Evolutionary conservation across 2,329 filamentous ascomycete species (phyloP), one percentile per base, ranked within the genome.

Genomic region (Pseudocercospora vitis): DNA sequence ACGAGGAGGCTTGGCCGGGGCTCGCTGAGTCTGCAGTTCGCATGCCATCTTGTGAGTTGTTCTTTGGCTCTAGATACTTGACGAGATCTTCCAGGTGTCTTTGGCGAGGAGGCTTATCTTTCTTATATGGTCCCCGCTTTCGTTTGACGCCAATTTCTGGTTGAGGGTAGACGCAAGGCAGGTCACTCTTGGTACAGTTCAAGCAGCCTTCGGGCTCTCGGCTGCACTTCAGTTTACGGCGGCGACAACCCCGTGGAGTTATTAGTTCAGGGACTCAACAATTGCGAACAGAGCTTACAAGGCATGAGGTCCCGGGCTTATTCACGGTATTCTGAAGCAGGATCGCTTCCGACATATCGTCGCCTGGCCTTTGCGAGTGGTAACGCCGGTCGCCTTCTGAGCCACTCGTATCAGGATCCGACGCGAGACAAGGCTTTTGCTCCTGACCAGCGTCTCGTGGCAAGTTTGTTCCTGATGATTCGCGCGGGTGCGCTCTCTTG

Each of bases 121-220:
- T 67, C 53, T 65, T 65, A 53, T 67, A 67, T 1, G 65, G 64
- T 1, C 65, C 65, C 49, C 65, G 62, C 24, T 67, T 67, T 6
- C 62, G 59, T 45, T 63, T 65, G n/a, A 61, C 55, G 14, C 65
- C 62, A 9, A 53, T 11, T 18, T 67, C 63, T 4, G 62, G 61
- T 3, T 56, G 35, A 12, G 61, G 60, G 40, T 66, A 67, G 1
- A 66, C 62, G 51, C 65, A 67, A 28, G 62, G 63, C 21, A 66
- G 47, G 5, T 61, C 58, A 16, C 60, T 48, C 40, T 65, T 66
- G 26, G 49, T 46, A 50, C 65, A 67, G 35, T 67, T 65, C 19
- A 40, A 51, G 49, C 65, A 67, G 8, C 63, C 64, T 39, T 61
- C 57, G 7, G 52, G 45, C 45, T 66, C 62, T 24, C 62, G 58